Percentiles rank a stretch among this genome's conserved stretches.
Evolutionary conservation across 176 grass and related monocot genomes (phyloP).

Genomic region (Hsuehochloa calcarea): DNA sequence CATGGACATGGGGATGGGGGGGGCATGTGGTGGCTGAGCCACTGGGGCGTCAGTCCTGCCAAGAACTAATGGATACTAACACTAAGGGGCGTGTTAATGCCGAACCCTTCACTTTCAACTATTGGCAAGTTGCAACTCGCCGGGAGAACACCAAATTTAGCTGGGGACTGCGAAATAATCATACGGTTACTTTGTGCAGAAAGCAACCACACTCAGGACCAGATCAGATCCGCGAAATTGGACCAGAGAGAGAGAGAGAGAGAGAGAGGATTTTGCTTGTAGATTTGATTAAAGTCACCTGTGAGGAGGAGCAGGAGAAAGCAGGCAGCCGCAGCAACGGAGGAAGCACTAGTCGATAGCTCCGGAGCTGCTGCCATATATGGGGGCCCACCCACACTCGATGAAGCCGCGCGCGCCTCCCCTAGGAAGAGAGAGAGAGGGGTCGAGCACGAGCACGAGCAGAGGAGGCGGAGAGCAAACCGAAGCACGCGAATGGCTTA

Average conservation of each 20-base stretch:
- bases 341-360: neutral
- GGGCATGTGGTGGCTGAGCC: constrained; percentile 31
- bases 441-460: neutral
- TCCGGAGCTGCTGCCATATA: neutral
- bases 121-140: neutral
- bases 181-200: constrained; percentile 28
- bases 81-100: constrained; percentile 14
- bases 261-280: neutral
- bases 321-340: neutral
- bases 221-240: constrained; percentile 4
- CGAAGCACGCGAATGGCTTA: neutral
- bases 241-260: too few species aligned
- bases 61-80: neutral
- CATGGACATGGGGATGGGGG: neutral
- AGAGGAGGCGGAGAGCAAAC: neutral
- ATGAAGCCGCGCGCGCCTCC: neutral
- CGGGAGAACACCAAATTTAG: neutral
- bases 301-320: constrained; percentile 17
- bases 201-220: constrained; percentile 27
- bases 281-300: neutral
- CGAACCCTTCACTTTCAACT: neutral
- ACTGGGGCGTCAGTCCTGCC: neutral
- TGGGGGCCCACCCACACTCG: too few species aligned
- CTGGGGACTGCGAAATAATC: neutral
- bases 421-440: neutral